These are phyloP conservation scores for Gossypium aridum DNA, from an alignment of 441 rosid species.

Conservation along the genomic window DNA sequence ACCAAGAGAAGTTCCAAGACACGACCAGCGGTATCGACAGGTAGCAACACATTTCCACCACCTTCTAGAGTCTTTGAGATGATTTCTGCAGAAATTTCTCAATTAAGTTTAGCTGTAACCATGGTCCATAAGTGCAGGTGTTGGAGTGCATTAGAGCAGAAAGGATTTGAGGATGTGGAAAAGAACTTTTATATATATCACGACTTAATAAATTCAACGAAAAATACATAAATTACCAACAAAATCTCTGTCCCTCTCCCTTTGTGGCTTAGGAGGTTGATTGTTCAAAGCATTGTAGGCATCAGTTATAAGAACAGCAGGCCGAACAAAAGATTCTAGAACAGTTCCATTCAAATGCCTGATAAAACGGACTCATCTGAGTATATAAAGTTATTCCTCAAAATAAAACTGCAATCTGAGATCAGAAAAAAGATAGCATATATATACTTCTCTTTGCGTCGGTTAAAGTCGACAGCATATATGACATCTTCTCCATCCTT, in stretches of 20 bases:
- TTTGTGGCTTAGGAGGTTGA: conserved; percentile 70
- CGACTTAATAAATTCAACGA: neutral
- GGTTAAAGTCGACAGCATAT: conserved; percentile 96
- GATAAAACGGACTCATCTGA: conserved; percentile 22
- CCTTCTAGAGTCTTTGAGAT: conserved; percentile 66
- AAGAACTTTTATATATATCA: neutral
- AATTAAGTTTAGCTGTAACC: neutral
- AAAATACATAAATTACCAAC: conserved; percentile 40
- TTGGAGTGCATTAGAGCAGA: conserved; percentile 7
- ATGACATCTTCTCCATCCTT: conserved; percentile 97
- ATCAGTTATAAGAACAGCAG: conserved; percentile 93
- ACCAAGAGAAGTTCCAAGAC: conserved; percentile 85
- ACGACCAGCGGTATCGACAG: conserved; percentile 88
- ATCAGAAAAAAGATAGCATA: conserved; percentile 12
- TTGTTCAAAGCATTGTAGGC: conserved; percentile 81
- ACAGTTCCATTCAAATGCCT: conserved; percentile 98
- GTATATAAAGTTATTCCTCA: neutral
- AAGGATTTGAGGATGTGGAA: neutral
- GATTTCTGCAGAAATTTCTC: conserved; percentile 25
- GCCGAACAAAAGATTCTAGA: conserved; percentile 82
- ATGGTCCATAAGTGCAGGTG: neutral
- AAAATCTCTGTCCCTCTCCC: conserved; percentile 86
- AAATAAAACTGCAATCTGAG: conserved; percentile 5
- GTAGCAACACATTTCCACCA: conserved; percentile 88
- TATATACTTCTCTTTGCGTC: conserved; percentile 81